Evolutionary conservation across 2,329 filamentous ascomycete genomes (phyloP), one percentile per base, ranked within the genome.

Genomic region (Coniochaeta prunicola): DNA sequence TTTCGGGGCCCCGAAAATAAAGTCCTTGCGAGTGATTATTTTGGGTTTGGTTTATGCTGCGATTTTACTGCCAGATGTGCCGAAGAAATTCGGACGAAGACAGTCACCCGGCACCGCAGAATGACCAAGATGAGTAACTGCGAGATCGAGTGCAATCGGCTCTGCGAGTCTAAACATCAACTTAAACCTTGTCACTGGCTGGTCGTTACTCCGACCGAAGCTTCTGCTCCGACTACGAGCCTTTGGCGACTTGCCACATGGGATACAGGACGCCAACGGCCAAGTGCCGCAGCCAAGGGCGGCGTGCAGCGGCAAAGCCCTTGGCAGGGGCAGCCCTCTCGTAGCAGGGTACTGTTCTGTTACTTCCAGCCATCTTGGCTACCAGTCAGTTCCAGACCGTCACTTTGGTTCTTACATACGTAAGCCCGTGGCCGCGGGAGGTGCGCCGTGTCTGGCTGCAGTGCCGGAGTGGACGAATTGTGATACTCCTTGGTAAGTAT

Each of bases 401-500:
- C 12, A 50, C 12, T 28, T 17, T 26, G 24, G 21, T 13, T 17
- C 24, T 26, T 5, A 9, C 40, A 45, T 45, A 50, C 45, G 45
- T 26, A 50, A 50, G 45, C 45, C 30, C 24, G 5, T 28, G 24
- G 45, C 45, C n/a, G n/a, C 21, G 45, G 45, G 2, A 12, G 21
- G 24, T n/a, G 45, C 45, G 45, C 45, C 45, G 45, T 6, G 45
- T 17, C 45, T 50, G 24, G 24, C 24, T 30, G 45, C 45, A 50
- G 24, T 15, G 24, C 45, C 45, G 45, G 45, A 50, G 5, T 17
- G 7, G 45, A 4, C 6, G 45, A 24, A 50, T 50, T 50, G 33
- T 55, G 53, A 55, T 21, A 55, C 53, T 34, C 15, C 53, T 55
- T 55, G 53, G 53, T 55, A 55, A 21, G 53, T 55, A 36, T 55